phyloP scores from a whole-genome alignment of 2,329 filamentous ascomycete genomes.

The Arthrobotrys musiformis region DNA sequence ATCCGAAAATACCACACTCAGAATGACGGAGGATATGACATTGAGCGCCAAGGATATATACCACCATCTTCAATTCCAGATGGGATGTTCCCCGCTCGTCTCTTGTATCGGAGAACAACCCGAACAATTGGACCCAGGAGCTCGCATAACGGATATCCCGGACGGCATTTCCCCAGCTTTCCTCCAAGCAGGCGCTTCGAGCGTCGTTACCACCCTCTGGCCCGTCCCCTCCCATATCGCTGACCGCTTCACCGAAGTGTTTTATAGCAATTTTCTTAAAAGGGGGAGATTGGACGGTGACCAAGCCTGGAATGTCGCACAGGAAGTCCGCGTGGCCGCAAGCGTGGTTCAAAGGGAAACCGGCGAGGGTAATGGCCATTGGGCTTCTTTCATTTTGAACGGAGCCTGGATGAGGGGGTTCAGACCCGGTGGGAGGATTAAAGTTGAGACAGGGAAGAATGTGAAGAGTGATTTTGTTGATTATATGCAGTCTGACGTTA shows the following conservation, averaged over 20 bases:
- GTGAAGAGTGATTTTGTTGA: constrained; percentile 27
- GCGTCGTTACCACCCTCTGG: constrained; percentile 45
- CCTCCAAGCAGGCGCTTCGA: constrained; percentile 39
- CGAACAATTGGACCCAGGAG: not conserved
- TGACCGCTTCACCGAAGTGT: constrained; percentile 25
- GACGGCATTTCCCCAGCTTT: constrained; percentile 37
- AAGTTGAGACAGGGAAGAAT: not conserved
- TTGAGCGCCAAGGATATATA: constrained; percentile 32
- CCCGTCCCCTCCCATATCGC: constrained; percentile 33
- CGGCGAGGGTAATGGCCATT: constrained; percentile 12
- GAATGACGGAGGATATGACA: not conserved
- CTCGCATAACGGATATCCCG: constrained; percentile 13
- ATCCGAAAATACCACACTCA: constrained; percentile 1
- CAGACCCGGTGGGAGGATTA: constrained; percentile 31
- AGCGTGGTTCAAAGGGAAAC: constrained; percentile 3
- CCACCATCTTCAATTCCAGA: constrained; percentile 1
- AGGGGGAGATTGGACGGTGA: not conserved
- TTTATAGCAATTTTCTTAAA: constrained; percentile 23
- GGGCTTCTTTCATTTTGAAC: constrained; percentile 37
- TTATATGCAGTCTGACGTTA: not conserved
- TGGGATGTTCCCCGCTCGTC: constrained; percentile 29
- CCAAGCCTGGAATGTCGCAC: constrained; percentile 34
- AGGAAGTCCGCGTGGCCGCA: not conserved
- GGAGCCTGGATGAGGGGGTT: constrained; percentile 45
- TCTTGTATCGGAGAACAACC: constrained; percentile 20